These are phyloP conservation scores for Hanseniaspora uvarum DNA, from an alignment of 1,139 yeast species.

Conservation along the genomic window DNA sequence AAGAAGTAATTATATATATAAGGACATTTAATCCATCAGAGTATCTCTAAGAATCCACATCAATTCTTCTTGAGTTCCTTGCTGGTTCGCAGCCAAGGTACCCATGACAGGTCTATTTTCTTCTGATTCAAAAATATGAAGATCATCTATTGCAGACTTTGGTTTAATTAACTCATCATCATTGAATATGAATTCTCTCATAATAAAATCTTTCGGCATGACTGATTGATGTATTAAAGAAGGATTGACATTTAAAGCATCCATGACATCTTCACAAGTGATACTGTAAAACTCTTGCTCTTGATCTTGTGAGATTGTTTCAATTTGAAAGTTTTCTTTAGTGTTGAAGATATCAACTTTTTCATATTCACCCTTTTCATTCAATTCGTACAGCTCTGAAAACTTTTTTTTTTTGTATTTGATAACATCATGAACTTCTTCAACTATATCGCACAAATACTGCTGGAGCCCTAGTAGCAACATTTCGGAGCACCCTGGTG, in stretches of 20 bases:
- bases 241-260: constrained; percentile 55
- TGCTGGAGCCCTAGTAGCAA: constrained; percentile 67
- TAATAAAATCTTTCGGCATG: constrained; percentile 42
- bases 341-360: constrained; percentile 19
- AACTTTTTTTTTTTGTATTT: constrained; percentile 49
- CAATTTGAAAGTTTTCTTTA: constrained; percentile 17
- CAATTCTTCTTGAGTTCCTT: constrained; percentile 59
- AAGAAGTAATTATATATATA: neutral
- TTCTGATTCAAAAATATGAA: constrained; percentile 24
- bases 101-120: constrained; percentile 29
- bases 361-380: constrained; percentile 28
- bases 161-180: constrained; percentile 45
- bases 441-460: constrained; percentile 64
- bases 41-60: constrained; percentile 62
- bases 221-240: constrained; percentile 61
- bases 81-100: constrained; percentile 33
- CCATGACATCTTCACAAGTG: constrained; percentile 56
- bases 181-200: constrained; percentile 39
- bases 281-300: constrained; percentile 19
- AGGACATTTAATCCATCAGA: constrained; percentile 25
- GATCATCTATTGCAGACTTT: constrained; percentile 37
- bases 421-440: constrained; percentile 63
- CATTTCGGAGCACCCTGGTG: constrained; percentile 65
- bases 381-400: constrained; percentile 36
- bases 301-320: constrained; percentile 22